A percentile compares a stretch with the other conserved stretches of the same genome.
These are phyloP conservation scores for Melocanna baccifera DNA, from an alignment of 176 grass and related monocot species.

Conservation along the genomic window DNA sequence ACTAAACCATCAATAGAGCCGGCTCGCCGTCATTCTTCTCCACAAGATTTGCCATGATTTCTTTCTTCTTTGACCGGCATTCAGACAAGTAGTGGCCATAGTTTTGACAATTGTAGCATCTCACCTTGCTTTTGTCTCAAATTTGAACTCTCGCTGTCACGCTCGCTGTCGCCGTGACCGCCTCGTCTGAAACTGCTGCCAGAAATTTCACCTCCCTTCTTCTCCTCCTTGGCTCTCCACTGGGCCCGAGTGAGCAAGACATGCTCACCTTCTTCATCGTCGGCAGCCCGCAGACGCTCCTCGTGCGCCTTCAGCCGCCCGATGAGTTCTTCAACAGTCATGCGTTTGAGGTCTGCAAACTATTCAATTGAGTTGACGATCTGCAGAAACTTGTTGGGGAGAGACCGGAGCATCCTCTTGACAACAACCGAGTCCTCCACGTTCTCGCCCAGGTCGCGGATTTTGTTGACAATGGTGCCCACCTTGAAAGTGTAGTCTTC, in stretches of 20 bases:
- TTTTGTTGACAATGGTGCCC: fast-evolving
- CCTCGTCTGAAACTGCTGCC: no score
- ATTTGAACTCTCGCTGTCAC: no score
- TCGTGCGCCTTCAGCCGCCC: fast-evolving
- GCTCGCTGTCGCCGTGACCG: no score
- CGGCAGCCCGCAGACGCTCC: fast-evolving
- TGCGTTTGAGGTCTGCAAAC: neutral
- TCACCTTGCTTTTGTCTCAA: no score
- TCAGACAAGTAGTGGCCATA: no score
- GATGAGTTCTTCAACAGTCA: neutral
- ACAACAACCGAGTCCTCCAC: fast-evolving
- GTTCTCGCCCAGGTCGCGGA: fast-evolving
- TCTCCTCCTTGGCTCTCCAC: no score
- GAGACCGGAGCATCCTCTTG: neutral
- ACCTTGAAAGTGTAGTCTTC: no score
- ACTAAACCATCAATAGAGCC: fast-evolving
- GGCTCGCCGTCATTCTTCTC: no score
- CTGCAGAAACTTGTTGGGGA: neutral
- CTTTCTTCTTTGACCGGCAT: no score
- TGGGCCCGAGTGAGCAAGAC: no score
- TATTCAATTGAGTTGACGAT: neutral
- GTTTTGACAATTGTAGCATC: no score
- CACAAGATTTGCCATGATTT: no score
- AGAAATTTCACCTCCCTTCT: fast-evolving
- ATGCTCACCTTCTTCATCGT: fast-evolving